Evolutionary conservation across 1,284 basidiomycete species (phyloP).

Genomic region (Sanguinoderma infundibulare): DNA sequence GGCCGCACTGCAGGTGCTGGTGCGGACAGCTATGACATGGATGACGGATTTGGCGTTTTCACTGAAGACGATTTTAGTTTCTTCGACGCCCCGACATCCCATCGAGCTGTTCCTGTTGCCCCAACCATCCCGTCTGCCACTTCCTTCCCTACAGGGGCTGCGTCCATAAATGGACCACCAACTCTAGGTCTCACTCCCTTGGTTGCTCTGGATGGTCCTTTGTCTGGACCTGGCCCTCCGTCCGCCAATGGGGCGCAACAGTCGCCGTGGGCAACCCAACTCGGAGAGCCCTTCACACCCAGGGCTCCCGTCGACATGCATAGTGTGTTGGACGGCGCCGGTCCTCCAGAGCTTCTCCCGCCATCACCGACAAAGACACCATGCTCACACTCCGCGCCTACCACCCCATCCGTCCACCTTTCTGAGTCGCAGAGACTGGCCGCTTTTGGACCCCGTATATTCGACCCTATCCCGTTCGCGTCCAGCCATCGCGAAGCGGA

Average conservation of each 20-base stretch:
- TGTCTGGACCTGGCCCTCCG: conserved; percentile 34
- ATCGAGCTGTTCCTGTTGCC: conserved; percentile 10
- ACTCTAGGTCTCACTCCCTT: conserved; percentile 37
- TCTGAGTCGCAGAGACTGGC: conserved; percentile 28
- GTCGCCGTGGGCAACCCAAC: conserved; percentile 36
- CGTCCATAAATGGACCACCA: conserved; percentile 28
- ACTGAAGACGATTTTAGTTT: conserved; percentile 84
- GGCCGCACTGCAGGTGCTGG: conserved; percentile 35
- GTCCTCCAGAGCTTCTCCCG: conserved; percentile 39
- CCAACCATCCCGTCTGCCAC: conserved; percentile 15
- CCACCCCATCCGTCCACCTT: conserved; percentile 58
- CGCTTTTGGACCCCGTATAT: conserved; percentile 37
- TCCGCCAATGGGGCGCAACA: conserved; percentile 27
- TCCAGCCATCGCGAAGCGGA: conserved; percentile 61
- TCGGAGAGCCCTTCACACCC: conserved; percentile 37
- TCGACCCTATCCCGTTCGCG: conserved; percentile 76
- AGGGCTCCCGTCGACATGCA: conserved; percentile 25
- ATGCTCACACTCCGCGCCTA: conserved; percentile 46
- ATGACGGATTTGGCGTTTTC: conserved; percentile 55
- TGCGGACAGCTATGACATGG: conserved; percentile 52
- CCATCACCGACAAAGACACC: conserved; percentile 47
- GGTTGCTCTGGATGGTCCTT: conserved; percentile 34
- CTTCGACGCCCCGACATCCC: conserved; percentile 52
- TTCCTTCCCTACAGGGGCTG: conserved; percentile 21
- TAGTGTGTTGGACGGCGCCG: conserved; percentile 10